phyloP scores from a whole-genome alignment of 1,284 basidiomycete species.

The Caloboletus firmus region DNA sequence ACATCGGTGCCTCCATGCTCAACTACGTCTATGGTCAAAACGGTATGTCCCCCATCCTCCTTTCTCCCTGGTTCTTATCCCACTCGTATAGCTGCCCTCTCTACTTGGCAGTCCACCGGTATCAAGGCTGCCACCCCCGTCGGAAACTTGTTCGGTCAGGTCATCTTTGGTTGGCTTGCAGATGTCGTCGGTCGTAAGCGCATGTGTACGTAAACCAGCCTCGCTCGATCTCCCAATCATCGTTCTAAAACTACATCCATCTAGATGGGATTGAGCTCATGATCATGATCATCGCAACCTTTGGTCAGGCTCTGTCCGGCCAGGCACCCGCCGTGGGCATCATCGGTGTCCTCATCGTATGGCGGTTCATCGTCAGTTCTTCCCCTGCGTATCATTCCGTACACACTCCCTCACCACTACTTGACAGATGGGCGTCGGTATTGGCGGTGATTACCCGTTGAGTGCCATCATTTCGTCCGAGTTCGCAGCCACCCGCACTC shows the following conservation, averaged over 20 bases:
- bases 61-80: neutral
- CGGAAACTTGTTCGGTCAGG: slow-evolving; percentile 60
- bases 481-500: slow-evolving; percentile 58
- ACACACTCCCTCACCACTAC: slow-evolving; percentile 10
- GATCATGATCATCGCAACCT: slow-evolving; percentile 53
- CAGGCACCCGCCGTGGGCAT: slow-evolving; percentile 55
- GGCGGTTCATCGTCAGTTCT: slow-evolving; percentile 46
- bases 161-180: slow-evolving; percentile 57
- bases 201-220: slow-evolving; percentile 22
- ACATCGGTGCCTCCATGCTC: slow-evolving; percentile 74
- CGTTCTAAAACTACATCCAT: neutral
- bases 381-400: neutral
- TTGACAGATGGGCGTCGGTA: slow-evolving; percentile 51
- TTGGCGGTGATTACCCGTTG: slow-evolving; percentile 59
- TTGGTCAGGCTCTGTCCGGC: slow-evolving; percentile 50
- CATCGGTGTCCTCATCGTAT: slow-evolving; percentile 59
- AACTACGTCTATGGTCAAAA: slow-evolving; percentile 68
- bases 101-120: slow-evolving; percentile 65
- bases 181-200: slow-evolving; percentile 56
- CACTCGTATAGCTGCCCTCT: slow-evolving; percentile 35
- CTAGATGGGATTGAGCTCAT: slow-evolving; percentile 60
- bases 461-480: slow-evolving; percentile 56
- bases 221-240: neutral
- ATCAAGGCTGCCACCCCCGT: slow-evolving; percentile 76
- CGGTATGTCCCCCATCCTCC: slow-evolving; percentile 3